Base-by-base conservation (phyloP, 2,329 filamentous ascomycete genomes). In the Fulvia fulva region DNA sequence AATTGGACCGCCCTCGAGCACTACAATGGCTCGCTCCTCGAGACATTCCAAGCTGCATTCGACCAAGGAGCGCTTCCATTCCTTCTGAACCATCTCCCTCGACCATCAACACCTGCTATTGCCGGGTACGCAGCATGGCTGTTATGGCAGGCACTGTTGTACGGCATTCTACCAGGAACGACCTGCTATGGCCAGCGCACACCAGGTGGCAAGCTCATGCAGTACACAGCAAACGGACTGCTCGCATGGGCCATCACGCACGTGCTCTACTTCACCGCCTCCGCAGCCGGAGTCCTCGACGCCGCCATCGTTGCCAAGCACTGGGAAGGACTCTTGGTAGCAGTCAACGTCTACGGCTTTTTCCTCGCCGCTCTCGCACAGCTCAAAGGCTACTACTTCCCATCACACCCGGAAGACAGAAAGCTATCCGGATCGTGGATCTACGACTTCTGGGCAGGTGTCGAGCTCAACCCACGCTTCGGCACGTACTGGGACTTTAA, bases 401-500 rank as follows among this genome's bases (percentile, higher is more conserved):
- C 56, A 26, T 44, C 56, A 11, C 53, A 43, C 34, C 51, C 45
- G 5, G 51, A 54, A 46, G 56, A 58, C 28, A 19, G 51, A 4
- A 58, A 58, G 56, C 23, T 55, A 16, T 55, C 51, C 44, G 56
- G 56, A 5, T 45, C 19, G 11, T 58, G 51, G 51, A 54, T 54
- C 22, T 58, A 55, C 43, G 56, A 58, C 37, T 51, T 58, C 32
- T 55, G 34, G 45, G 51, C 30, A 12, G 56, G 56, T 5, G 56
- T 58, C 16, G 93, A 97, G 74, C 85, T 97, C 59, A 97, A 97
- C 76, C 92, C 93, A 1, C 90, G 91, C 51, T 74, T 95, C 59
- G 84, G 81, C 0, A 77, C 96, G 11, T 88, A 90, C 65, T 81
- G 96, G 52, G 93, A 97, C 71, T 87, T 97, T 75, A 97, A 96